These are phyloP conservation scores for Inonotus obliquus DNA, from an alignment of 1,284 basidiomycete genomes.

Conservation along the genomic window DNA sequence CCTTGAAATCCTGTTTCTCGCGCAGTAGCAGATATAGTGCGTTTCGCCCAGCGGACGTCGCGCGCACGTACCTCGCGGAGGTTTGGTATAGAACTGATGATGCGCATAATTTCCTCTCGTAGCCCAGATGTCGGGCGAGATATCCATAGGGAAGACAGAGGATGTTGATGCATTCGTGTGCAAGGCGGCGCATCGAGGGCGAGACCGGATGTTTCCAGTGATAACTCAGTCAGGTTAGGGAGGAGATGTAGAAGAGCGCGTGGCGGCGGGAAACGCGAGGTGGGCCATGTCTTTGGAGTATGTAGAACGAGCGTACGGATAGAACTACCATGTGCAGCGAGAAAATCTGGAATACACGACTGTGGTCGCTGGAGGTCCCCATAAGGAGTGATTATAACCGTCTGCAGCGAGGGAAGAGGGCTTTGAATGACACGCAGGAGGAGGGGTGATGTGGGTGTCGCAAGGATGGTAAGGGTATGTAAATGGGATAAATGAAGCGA, in stretches of 20 bases:
- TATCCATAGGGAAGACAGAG: constrained; percentile 64
- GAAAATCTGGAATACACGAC: constrained; percentile 57
- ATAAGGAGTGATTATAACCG: constrained; percentile 72
- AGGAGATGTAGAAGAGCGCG: constrained; percentile 46
- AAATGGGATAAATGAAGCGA: constrained; percentile 55
- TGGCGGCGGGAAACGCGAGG: constrained; percentile 51
- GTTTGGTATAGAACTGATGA: constrained; percentile 54
- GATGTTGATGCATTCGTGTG: constrained; percentile 30
- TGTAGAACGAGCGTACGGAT: constrained; percentile 64
- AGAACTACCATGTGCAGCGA: constrained; percentile 54
- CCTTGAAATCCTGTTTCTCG: constrained; percentile 71
- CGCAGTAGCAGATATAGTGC: constrained; percentile 57
- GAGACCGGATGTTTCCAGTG: constrained; percentile 41
- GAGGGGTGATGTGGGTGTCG: constrained; percentile 62
- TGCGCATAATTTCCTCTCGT: constrained; percentile 46
- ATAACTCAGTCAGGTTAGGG: constrained; percentile 58
- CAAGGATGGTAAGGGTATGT: constrained; percentile 59
- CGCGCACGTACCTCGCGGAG: constrained; percentile 54
- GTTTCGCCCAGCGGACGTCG: constrained; percentile 66
- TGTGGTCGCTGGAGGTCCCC: constrained; percentile 54
- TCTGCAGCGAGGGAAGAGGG: constrained; percentile 59
- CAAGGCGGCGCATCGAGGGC: constrained; percentile 24
- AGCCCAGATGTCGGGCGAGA: constrained; percentile 60
- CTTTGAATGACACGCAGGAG: constrained; percentile 57
- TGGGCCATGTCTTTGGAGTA: constrained; percentile 70